Percentiles rank a stretch among this genome's conserved stretches.
phyloP scores from a whole-genome alignment of 306 rosid genomes.

The Inga oerstediana region DNA sequence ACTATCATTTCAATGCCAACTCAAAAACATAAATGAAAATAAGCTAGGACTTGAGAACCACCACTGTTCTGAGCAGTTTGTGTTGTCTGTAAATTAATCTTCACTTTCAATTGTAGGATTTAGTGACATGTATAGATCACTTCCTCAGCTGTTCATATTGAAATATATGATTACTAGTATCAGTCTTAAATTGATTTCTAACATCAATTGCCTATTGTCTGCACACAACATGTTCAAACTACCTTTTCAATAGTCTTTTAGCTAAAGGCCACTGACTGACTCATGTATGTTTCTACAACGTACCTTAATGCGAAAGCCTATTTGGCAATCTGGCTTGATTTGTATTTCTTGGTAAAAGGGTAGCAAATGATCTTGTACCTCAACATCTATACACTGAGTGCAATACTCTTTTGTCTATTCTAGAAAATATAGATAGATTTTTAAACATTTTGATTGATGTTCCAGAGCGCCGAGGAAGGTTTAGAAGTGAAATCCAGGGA shows the following conservation, averaged over 20 bases:
- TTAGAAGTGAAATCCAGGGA: conserved; percentile 81
- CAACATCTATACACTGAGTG: neutral
- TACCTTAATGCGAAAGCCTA: neutral
- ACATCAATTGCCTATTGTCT: neutral
- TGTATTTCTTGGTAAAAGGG: neutral
- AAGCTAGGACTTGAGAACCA: neutral
- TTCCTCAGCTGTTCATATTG: neutral
- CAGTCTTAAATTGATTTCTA: neutral
- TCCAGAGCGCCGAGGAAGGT: conserved; percentile 65
- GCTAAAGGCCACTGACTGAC: neutral
- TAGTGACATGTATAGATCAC: neutral
- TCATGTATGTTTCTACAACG: neutral
- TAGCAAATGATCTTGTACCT: neutral
- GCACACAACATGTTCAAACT: neutral
- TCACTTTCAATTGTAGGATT: neutral
- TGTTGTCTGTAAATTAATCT: neutral
- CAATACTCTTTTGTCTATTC: conserved; percentile 11
- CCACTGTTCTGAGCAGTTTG: neutral
- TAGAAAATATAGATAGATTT: conserved; percentile 21
- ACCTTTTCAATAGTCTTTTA: neutral
- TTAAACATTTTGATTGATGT: conserved; percentile 22
- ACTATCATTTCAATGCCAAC: conserved; percentile 10
- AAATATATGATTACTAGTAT: neutral
- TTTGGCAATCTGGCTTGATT: neutral
- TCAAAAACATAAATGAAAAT: neutral